These are phyloP conservation scores for Serendipita sp. DNA, from an alignment of 768 basidiomycete genomes.

Conservation along the genomic window DNA sequence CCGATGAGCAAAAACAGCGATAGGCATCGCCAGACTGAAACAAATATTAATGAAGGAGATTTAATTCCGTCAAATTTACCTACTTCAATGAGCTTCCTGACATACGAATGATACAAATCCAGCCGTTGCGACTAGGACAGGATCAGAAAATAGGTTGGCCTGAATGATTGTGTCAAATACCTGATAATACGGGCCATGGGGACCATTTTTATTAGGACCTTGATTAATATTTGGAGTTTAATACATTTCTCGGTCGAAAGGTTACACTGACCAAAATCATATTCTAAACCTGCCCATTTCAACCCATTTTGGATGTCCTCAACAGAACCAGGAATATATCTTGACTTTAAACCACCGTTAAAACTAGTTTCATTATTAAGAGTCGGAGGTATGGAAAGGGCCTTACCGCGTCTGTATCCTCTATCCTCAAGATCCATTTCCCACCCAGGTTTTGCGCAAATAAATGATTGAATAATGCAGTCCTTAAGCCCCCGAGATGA, in stretches of 20 bases:
- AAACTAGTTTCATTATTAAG: not conserved
- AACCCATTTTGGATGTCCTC: constrained; percentile 62
- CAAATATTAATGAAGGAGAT: not conserved
- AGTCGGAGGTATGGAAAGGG: not conserved
- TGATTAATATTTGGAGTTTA: constrained; percentile 5
- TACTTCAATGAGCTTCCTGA: constrained; percentile 63
- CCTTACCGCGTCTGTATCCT: constrained; percentile 81
- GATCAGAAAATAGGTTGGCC: constrained; percentile 6
- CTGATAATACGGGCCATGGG: constrained; percentile 77
- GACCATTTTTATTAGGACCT: constrained; percentile 69
- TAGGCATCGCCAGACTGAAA: constrained; percentile 74
- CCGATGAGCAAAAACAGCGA: constrained; percentile 80
- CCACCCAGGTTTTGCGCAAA: constrained; percentile 69
- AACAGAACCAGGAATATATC: constrained; percentile 70
- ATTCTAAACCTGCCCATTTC: constrained; percentile 81
- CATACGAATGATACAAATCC: constrained; percentile 65
- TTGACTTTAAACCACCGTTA: constrained; percentile 35
- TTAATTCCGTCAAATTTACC: constrained; percentile 11
- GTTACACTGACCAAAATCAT: constrained; percentile 61
- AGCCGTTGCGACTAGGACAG: constrained; percentile 65
- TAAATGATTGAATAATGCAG: constrained; percentile 84
- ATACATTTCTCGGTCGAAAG: not conserved
- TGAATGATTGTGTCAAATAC: constrained; percentile 22
- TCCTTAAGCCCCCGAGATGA: constrained; percentile 88
- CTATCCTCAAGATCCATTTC: constrained; percentile 81